Conservation (phyloP, 2,329 filamentous ascomycete genomes). For the Pyricularia sp. region DNA sequence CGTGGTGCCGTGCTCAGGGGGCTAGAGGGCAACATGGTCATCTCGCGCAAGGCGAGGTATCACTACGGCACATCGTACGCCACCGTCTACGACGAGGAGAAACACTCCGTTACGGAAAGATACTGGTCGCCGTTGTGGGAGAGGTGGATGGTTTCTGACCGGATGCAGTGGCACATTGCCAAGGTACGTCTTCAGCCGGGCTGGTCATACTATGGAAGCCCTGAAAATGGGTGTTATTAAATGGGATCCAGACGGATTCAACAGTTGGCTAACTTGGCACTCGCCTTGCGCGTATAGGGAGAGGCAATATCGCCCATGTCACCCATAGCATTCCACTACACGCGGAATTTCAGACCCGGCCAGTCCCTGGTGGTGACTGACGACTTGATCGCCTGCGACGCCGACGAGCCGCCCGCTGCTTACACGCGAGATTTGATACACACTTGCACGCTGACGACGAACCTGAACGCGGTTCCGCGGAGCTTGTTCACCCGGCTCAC, state of each 20-base stretch:
- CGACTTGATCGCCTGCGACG: constrained; percentile 68
- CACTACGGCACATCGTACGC: constrained; percentile 77
- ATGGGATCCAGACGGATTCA: too few relatives aligned
- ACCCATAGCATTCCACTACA: constrained; percentile 77
- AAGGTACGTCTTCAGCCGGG: constrained; percentile 41
- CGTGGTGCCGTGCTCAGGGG: constrained; percentile 67
- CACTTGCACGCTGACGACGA: constrained; percentile 74
- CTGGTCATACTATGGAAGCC: not conserved
- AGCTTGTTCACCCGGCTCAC: constrained; percentile 66
- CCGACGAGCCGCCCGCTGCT: constrained; percentile 53
- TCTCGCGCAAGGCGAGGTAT: constrained; percentile 63
- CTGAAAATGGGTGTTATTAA: too few relatives aligned
- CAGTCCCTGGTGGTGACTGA: constrained; percentile 72
- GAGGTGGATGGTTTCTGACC: constrained; percentile 72
- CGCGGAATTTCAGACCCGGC: constrained; percentile 71
- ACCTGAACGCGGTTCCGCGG: constrained; percentile 65
- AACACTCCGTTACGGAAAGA: constrained; percentile 61
- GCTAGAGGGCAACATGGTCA: constrained; percentile 70
- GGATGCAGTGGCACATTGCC: constrained; percentile 80
- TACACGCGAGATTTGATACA: constrained; percentile 55
- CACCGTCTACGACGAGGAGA: constrained; percentile 68
- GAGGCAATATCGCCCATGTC: constrained; percentile 65
- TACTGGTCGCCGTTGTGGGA: constrained; percentile 79
- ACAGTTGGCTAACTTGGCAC: not conserved
- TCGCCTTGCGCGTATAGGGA: constrained; percentile 34